These are phyloP conservation scores for Pichia scutulata DNA, from an alignment of 805 yeast genomes.

Conservation along the genomic window DNA sequence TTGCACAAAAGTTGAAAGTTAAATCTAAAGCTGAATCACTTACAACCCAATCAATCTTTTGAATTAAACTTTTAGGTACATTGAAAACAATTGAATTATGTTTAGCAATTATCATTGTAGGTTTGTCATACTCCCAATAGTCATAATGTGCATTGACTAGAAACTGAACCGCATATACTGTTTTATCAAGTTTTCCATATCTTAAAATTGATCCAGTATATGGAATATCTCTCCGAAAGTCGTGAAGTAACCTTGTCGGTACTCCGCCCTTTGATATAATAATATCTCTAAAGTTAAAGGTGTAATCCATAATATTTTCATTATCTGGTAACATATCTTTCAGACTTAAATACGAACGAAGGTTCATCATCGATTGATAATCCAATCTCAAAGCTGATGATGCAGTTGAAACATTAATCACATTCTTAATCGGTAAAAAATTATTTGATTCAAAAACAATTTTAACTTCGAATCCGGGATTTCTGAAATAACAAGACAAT, in stretches of 20 bases:
- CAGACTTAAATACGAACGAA: neutral
- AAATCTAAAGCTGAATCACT: neutral
- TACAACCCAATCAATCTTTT: slow-evolving; percentile 1
- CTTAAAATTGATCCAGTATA: neutral
- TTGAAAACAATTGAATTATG: neutral
- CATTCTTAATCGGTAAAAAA: neutral
- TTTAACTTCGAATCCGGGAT: neutral
- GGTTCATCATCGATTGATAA: neutral
- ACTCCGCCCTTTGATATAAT: neutral
- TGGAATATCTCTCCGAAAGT: neutral
- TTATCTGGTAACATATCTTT: neutral
- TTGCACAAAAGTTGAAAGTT: neutral
- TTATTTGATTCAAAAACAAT: neutral
- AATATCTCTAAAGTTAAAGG: neutral
- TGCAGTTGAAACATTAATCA: neutral
- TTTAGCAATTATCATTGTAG: slow-evolving; percentile 4
- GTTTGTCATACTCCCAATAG: neutral
- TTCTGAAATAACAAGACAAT: neutral
- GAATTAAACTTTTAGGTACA: neutral
- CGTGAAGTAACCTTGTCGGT: neutral
- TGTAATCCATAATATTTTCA: neutral
- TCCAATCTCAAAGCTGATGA: neutral
- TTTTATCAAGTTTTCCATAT: slow-evolving; percentile 3
- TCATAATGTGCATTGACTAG: neutral
- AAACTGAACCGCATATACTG: slow-evolving; percentile 3